Conservation (phyloP, 163 green algal genomes). For the Scenedesmus sp. region DNA sequence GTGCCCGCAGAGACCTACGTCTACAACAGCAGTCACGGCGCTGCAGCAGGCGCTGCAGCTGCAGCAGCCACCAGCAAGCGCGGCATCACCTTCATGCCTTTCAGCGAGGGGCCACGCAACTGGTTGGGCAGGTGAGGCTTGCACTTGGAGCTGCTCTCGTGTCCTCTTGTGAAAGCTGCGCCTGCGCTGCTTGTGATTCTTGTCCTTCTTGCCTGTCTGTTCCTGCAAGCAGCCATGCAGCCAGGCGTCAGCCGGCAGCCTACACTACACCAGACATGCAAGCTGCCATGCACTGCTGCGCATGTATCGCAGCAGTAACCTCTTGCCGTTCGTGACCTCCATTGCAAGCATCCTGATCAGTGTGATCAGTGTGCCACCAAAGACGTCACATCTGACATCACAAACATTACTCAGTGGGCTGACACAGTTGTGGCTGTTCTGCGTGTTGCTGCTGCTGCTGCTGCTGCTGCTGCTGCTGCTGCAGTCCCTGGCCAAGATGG, state of each 20-base stretch:
- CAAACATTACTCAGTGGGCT: too few species aligned
- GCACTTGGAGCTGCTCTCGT: neutral
- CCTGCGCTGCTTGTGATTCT: too few species aligned
- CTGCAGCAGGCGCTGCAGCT: neutral
- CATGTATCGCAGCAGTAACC: neutral
- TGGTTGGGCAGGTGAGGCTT: constrained; percentile 66
- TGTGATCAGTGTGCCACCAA: too few species aligned
- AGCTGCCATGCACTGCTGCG: neutral
- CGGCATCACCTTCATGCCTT: constrained; percentile 72
- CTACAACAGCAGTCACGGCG: constrained; percentile 40
- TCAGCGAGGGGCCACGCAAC: constrained; percentile 70
- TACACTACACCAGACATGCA: neutral
- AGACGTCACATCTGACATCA: too few species aligned
- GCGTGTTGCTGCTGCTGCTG: too few species aligned
- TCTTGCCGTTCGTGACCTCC: too few species aligned
- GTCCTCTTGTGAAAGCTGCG: neutral
- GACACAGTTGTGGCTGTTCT: too few species aligned
- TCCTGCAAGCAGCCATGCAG: neutral
- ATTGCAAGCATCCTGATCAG: too few species aligned
- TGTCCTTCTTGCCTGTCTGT: too few species aligned
- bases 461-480: neutral
- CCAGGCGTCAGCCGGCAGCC: neutral
- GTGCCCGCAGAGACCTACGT: constrained; percentile 70
- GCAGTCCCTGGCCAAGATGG: constrained; percentile 74
- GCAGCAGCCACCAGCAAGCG: constrained; percentile 35